phyloP scores from a whole-genome alignment of 148 eudicot species.

The Fagopyrum tataricum region DNA sequence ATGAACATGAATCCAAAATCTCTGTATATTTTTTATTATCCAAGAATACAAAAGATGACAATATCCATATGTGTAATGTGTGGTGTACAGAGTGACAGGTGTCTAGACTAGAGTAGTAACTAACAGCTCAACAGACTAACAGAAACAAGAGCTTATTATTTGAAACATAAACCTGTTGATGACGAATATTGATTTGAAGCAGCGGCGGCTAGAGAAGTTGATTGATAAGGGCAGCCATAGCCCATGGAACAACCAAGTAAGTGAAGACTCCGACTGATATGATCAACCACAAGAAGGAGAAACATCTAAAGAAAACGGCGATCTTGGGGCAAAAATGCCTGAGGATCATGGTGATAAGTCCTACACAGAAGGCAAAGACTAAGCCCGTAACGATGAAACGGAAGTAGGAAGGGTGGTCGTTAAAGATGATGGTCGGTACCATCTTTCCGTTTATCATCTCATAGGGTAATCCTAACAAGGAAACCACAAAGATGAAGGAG shows the following conservation, averaged over 20 bases:
- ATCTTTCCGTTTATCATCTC: neutral
- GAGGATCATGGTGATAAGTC: neutral
- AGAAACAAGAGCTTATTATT: too few relatives aligned
- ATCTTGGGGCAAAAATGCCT: neutral
- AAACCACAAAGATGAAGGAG: neutral
- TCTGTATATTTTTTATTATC: too few relatives aligned
- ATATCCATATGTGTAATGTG: too few relatives aligned
- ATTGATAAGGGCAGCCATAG: neutral
- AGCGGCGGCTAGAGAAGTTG: neutral
- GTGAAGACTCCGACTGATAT: neutral
- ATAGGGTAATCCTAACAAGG: neutral
- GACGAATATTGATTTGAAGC: neutral
- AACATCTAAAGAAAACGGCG: neutral
- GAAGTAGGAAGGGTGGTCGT: neutral
- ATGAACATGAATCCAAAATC: too few relatives aligned
- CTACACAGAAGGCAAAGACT: neutral
- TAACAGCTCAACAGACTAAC: too few relatives aligned
- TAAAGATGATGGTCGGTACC: slow-evolving; percentile 9
- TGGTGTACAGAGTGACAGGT: too few relatives aligned
- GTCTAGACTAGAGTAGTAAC: too few relatives aligned
- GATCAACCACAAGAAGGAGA: neutral
- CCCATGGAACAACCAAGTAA: neutral
- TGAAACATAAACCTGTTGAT: too few relatives aligned
- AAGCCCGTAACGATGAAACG: neutral
- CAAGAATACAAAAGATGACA: too few relatives aligned